Evolutionary conservation across 1,139 yeast species (phyloP).

Genomic region (Eremothecium gossypii): DNA sequence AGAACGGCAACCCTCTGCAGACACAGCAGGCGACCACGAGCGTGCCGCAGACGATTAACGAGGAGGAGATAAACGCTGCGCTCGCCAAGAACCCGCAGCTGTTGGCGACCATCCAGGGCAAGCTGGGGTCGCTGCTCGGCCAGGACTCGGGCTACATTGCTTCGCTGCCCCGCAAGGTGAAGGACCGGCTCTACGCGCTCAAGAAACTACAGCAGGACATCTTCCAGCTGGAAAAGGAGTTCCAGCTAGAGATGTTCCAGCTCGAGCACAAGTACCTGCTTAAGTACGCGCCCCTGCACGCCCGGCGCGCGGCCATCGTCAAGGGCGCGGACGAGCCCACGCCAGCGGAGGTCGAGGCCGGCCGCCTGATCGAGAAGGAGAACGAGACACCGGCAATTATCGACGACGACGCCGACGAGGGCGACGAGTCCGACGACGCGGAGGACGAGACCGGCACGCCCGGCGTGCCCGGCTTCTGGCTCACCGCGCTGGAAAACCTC

Average conservation of each 20-base stretch:
- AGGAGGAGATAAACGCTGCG: constrained; percentile 37
- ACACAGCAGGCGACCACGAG: constrained; percentile 16
- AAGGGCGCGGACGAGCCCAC: constrained; percentile 72
- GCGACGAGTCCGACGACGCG: constrained; percentile 37
- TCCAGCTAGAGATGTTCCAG: constrained; percentile 79
- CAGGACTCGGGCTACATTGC: constrained; percentile 81
- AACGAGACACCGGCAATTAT: constrained; percentile 24
- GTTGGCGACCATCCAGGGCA: constrained; percentile 70
- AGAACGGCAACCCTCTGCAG: constrained; percentile 54
- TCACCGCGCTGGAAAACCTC: constrained; percentile 86
- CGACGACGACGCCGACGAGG: constrained; percentile 36
- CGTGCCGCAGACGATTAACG: constrained; percentile 63
- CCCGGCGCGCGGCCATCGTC: constrained; percentile 63
- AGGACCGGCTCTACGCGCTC: constrained; percentile 70
- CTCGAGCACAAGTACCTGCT: constrained; percentile 74
- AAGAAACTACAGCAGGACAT: constrained; percentile 79
- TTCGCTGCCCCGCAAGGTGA: constrained; percentile 63
- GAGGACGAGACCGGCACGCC: constrained; percentile 40
- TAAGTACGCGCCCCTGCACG: constrained; percentile 70
- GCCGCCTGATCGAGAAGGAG: constrained; percentile 51
- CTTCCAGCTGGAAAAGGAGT: constrained; percentile 77
- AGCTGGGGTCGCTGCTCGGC: constrained; percentile 77
- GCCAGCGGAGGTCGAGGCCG: constrained; percentile 65
- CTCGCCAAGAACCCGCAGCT: constrained; percentile 24
- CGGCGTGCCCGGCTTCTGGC: constrained; percentile 95